Base-by-base conservation (phyloP, 192 early-diverging fungal species). In the Gigaspora rosea region DNA sequence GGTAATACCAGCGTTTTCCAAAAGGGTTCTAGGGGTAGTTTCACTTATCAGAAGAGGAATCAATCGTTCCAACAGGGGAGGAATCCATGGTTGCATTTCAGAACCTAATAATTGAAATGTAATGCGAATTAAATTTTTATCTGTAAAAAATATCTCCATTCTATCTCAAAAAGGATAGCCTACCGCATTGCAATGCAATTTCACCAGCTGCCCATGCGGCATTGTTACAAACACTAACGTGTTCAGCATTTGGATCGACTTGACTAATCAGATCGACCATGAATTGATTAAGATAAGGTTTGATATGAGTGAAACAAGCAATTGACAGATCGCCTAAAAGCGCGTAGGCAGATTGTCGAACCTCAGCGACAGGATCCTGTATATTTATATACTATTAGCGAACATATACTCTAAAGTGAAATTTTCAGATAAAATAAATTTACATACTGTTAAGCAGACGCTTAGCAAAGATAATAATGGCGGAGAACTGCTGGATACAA, bases 161-260 rank as follows among this genome's bases (percentile, higher is more conserved):
- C 65, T 48, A 76, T 16, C 77, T 81, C 78, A 61, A 54, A 84
- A 16, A 54, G 27, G 33, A 52, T 63, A 36, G 84, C 80, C 54
- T 49, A 84, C 87, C 92, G 15, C 84, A 86, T 84, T 98, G 91
- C 33, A 98, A 82, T 27, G 96, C 92, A 81, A 99, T 94, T 88
- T 99, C 98, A 62, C 97, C 98, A 13, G 91, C 93, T 18, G 97
- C 93, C 98, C 98, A 99, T 18, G 95, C 90, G 16, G 97, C 98
- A 78, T 99, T 99, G 83, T 99, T 99, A 86, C 94, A 95, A 47
- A 96, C 96, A 41, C 93, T 94, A 20, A 95, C 85, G 79, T 82
- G 86, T 66, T 94, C 94, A 51, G 90, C 86, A 74, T 87, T 90
- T 50, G 89, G 89, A 67, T 94, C 87, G 47, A 99, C 88, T 79